Percentiles rank a stretch among this genome's conserved stretches.
Evolutionary conservation across 306 rosid species (phyloP).

Genomic region (Dryas drummondii): DNA sequence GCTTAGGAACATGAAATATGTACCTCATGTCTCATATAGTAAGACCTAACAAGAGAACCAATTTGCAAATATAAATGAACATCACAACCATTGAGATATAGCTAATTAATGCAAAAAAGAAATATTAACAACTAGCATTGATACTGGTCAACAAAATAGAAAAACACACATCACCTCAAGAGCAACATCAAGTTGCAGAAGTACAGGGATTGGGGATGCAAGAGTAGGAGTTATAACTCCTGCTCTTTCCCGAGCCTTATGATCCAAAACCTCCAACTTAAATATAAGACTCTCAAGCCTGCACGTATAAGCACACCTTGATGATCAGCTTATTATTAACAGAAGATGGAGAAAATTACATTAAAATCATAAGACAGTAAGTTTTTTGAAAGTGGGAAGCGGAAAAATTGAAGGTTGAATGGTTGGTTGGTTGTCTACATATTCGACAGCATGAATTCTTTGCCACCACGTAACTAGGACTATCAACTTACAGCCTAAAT

Average conservation of each 20-base stretch:
- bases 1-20: neutral
- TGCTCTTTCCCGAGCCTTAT: constrained; percentile 95
- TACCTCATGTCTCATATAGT: constrained; percentile 8
- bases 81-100: neutral
- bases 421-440: neutral
- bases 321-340: neutral
- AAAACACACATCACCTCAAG: constrained; percentile 55
- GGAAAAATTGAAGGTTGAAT: neutral
- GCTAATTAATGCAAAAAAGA: neutral
- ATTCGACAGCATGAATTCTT: neutral
- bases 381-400: neutral
- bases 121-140: neutral
- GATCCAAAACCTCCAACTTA: constrained; percentile 97
- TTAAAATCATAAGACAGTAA: neutral
- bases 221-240: constrained; percentile 87
- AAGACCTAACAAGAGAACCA: constrained; percentile 5
- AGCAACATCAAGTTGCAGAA: constrained; percentile 74
- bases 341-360: neutral
- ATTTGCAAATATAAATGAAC: neutral
- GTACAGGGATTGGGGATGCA: constrained; percentile 80
- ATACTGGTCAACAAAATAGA: neutral
- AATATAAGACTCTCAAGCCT: constrained; percentile 84
- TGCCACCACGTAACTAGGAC: neutral
- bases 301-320: constrained; percentile 19
- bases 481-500: neutral